Percentiles rank a stretch among this genome's conserved stretches.
Evolutionary conservation across 208 protist species (phyloP).

Genomic region (Trypanosoma brucei): DNA sequence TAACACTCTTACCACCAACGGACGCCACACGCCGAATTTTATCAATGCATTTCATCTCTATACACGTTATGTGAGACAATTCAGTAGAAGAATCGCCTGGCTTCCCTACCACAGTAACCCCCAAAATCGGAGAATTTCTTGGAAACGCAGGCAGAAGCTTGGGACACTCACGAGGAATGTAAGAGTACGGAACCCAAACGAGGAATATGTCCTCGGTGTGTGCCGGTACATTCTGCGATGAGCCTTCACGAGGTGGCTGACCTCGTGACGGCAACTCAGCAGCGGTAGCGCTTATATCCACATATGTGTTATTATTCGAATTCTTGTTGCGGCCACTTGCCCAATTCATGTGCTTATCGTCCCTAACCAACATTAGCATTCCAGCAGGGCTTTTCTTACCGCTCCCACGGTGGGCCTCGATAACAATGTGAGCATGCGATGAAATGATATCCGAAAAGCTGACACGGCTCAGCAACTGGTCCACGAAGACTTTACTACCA

Average conservation of each 20-base stretch:
- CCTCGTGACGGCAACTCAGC: too few species aligned
- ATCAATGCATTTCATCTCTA: background rate
- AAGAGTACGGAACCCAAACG: too few species aligned
- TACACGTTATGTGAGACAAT: background rate
- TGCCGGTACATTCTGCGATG: too few species aligned
- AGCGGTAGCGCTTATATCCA: too few species aligned
- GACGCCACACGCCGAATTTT: conserved; percentile 1
- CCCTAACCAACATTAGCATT: background rate
- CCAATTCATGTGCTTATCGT: background rate
- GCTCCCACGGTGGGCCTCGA: background rate
- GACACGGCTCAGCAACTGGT: background rate
- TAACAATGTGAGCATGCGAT: background rate
- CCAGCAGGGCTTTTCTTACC: background rate
- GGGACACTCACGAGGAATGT: too few species aligned
- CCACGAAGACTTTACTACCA: background rate
- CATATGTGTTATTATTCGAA: too few species aligned
- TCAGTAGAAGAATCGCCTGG: background rate
- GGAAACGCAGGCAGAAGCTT: too few species aligned
- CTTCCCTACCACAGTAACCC: too few species aligned
- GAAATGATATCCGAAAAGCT: background rate
- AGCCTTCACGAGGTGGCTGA: too few species aligned
- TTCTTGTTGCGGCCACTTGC: too few species aligned
- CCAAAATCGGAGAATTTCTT: too few species aligned
- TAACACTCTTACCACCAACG: conserved; percentile 1
- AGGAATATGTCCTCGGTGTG: too few species aligned